Evolutionary conservation across 108 stramenopile genomes (phyloP).

Genomic region (Parietichytrium sp.): DNA sequence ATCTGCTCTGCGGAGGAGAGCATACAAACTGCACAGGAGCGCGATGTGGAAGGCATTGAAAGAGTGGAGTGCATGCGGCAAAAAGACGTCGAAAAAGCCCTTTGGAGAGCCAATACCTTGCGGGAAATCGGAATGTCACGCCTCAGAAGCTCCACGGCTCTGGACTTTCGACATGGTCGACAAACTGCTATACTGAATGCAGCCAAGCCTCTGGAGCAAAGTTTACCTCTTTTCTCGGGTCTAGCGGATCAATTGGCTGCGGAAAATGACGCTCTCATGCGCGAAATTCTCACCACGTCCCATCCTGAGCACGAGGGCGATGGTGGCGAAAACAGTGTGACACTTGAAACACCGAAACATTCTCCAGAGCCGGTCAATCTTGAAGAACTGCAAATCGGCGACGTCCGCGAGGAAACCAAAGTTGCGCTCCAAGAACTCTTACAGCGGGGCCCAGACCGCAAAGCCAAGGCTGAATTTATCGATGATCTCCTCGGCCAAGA

Average conservation of each 20-base stretch:
- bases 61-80: background rate
- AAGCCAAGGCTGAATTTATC: background rate
- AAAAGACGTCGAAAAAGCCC: background rate
- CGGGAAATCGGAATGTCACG: conserved; percentile 6
- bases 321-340: no score
- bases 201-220: background rate
- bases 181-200: background rate
- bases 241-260: background rate
- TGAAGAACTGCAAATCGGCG: no score
- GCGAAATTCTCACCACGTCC: background rate
- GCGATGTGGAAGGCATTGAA: no score
- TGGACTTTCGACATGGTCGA: background rate
- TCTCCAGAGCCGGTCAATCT: no score
- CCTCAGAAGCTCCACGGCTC: background rate
- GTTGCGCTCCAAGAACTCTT: no score
- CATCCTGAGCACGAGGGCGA: no score
- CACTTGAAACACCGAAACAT: no score
- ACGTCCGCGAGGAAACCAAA: no score
- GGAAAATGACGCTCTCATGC: background rate
- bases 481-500: conserved; percentile 3
- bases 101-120: background rate
- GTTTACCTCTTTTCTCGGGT: background rate
- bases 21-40: no score
- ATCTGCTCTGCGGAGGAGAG: no score
- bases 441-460: background rate